phyloP scores from a whole-genome alignment of 768 basidiomycete species.

The Tulasnella sp. region DNA sequence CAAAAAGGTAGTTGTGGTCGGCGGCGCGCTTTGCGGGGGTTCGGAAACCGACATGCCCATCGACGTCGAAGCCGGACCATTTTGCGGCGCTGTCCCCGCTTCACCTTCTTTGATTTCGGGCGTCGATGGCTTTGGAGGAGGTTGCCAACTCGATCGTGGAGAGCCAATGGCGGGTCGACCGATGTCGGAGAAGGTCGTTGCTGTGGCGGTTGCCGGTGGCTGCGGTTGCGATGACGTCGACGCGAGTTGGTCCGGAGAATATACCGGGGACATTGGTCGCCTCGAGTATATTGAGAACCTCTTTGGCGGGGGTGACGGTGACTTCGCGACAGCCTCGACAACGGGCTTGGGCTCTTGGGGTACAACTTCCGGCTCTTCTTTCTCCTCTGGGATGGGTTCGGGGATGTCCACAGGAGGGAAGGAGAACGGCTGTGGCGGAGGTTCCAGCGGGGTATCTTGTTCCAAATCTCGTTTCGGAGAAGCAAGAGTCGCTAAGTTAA shows the following conservation, averaged over 20 bases:
- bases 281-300: slow-evolving; percentile 23
- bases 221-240: not conserved
- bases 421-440: slow-evolving; percentile 6
- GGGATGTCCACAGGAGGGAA: slow-evolving; percentile 17
- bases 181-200: not conserved
- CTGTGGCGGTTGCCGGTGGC: not conserved
- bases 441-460: slow-evolving; percentile 15
- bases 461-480: slow-evolving; percentile 19
- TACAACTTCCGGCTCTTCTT: slow-evolving; percentile 6
- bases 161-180: not conserved
- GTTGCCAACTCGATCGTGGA: not conserved
- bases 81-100: not conserved
- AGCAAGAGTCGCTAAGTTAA: slow-evolving; percentile 21
- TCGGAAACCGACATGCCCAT: not conserved
- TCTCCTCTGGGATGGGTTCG: slow-evolving; percentile 21
- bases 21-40: not conserved
- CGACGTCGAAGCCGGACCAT: not conserved
- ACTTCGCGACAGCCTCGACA: not conserved
- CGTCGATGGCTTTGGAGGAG: not conserved
- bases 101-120: not conserved
- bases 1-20: not conserved
- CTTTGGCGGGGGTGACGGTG: not conserved
- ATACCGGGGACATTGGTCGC: slow-evolving; percentile 22
- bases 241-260: slow-evolving; percentile 18
- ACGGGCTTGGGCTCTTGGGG: not conserved